Conservation (phyloP, 257 asterid genomes). For the Przewalskia tangutica region DNA sequence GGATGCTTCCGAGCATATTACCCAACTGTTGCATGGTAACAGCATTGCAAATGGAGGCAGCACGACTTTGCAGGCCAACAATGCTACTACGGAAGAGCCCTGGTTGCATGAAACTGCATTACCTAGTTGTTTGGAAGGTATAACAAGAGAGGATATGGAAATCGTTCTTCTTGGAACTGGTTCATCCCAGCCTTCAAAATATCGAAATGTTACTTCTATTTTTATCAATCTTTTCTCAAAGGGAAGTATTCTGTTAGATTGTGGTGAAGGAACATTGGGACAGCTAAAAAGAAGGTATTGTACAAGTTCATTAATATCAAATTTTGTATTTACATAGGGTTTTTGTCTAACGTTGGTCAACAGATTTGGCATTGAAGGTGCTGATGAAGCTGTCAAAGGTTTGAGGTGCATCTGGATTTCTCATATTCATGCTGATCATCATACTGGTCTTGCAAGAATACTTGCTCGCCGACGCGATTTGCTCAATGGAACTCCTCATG, state of each 20-base stretch:
- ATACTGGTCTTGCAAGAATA: slow-evolving; percentile 91
- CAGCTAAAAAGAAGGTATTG: slow-evolving; percentile 85
- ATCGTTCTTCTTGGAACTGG: slow-evolving; percentile 97
- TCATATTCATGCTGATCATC: slow-evolving; percentile 97
- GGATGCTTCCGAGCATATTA: slow-evolving; percentile 50
- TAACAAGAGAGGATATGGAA: slow-evolving; percentile 74
- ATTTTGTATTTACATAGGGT: background rate
- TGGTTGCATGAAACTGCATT: slow-evolving; percentile 43
- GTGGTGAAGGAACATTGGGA: slow-evolving; percentile 96
- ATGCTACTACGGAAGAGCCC: slow-evolving; percentile 51
- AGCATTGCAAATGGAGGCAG: slow-evolving; percentile 8
- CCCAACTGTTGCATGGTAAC: slow-evolving; percentile 33
- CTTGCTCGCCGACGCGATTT: slow-evolving; percentile 68
- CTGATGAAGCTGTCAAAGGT: slow-evolving; percentile 65
- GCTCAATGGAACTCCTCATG: slow-evolving; percentile 53
- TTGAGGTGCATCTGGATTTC: slow-evolving; percentile 89
- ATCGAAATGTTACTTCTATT: slow-evolving; percentile 86
- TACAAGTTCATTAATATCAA: background rate
- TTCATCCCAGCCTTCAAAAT: slow-evolving; percentile 97
- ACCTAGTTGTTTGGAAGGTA: slow-evolving; percentile 75
- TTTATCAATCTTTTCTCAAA: slow-evolving; percentile 74
- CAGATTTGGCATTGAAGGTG: slow-evolving; percentile 80
- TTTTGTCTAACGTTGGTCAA: background rate
- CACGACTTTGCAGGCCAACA: slow-evolving; percentile 5
- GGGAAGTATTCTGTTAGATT: slow-evolving; percentile 78